phyloP scores from a whole-genome alignment of 805 yeast species.

The Candida tibetensis region DNA sequence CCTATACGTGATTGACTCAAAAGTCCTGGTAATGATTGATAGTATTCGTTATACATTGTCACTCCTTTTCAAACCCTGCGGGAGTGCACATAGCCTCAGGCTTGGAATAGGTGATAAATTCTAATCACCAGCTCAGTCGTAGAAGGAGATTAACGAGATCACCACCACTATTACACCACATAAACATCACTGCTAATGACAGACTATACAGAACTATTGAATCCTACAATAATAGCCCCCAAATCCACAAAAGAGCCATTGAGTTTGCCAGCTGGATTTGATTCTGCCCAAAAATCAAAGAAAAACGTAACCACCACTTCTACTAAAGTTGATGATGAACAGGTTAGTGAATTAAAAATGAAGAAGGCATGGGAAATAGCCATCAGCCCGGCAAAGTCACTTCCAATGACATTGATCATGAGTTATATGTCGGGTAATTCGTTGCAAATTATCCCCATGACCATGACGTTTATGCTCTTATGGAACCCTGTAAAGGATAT shows the following conservation, averaged over 20 bases:
- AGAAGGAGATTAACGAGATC: too few relatives aligned
- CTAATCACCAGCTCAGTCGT: neutral
- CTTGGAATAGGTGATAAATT: neutral
- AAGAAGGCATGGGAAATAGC: slow-evolving; percentile 89
- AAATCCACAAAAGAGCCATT: slow-evolving; percentile 6
- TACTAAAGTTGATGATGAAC: slow-evolving; percentile 16
- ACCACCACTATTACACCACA: too few relatives aligned
- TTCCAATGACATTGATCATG: slow-evolving; percentile 92
- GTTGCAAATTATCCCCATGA: slow-evolving; percentile 83
- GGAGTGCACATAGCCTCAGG: neutral
- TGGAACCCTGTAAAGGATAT: slow-evolving; percentile 77
- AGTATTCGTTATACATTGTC: neutral
- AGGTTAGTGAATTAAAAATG: slow-evolving; percentile 39
- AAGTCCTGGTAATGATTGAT: too few relatives aligned
- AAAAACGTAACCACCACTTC: neutral
- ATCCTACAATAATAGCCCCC: slow-evolving; percentile 8
- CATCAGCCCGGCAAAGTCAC: slow-evolving; percentile 68
- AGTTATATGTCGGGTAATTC: slow-evolving; percentile 91
- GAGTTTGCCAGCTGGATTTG: slow-evolving; percentile 21
- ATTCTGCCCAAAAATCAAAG: slow-evolving; percentile 5
- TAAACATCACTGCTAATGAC: slow-evolving; percentile 1
- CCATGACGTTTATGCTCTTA: slow-evolving; percentile 83
- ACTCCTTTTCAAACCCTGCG: neutral
- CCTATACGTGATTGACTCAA: too few relatives aligned
- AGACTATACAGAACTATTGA: slow-evolving; percentile 7